phyloP scores from a whole-genome alignment of 1,139 yeast genomes.

The Geotrichum restrictum region DNA sequence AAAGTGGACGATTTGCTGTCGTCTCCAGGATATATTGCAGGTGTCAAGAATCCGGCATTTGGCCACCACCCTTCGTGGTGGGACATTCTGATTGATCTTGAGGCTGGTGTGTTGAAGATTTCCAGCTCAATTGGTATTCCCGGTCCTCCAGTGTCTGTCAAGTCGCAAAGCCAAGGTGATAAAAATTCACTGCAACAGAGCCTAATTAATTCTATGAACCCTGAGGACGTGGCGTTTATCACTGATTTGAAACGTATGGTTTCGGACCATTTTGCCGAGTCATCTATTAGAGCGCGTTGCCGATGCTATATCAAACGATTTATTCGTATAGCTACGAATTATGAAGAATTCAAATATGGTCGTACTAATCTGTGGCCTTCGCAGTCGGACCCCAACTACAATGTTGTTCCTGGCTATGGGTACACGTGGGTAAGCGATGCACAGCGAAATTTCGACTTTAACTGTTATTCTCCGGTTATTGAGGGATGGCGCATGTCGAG shows the following conservation, averaged over 20 bases:
- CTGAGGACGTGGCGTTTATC: slow-evolving; percentile 35
- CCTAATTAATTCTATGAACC: slow-evolving; percentile 21
- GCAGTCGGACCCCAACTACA: slow-evolving; percentile 25
- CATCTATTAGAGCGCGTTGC: slow-evolving; percentile 36
- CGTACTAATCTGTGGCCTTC: slow-evolving; percentile 35
- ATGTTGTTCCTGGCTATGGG: slow-evolving; percentile 36
- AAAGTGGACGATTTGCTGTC: slow-evolving; percentile 54
- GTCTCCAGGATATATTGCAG: slow-evolving; percentile 58
- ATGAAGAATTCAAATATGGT: slow-evolving; percentile 36
- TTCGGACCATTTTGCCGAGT: slow-evolving; percentile 37
- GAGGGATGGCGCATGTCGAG: slow-evolving; percentile 38
- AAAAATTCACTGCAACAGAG: slow-evolving; percentile 14
- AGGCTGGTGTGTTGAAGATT: slow-evolving; percentile 45
- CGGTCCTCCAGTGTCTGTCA: slow-evolving; percentile 19
- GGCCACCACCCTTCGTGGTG: slow-evolving; percentile 54
- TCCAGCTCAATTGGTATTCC: slow-evolving; percentile 31
- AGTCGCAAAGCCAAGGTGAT: background rate
- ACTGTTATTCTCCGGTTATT: slow-evolving; percentile 32
- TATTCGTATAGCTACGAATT: slow-evolving; percentile 36
- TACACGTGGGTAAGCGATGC: slow-evolving; percentile 36
- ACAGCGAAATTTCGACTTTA: slow-evolving; percentile 30
- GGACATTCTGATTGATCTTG: slow-evolving; percentile 60
- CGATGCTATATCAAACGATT: slow-evolving; percentile 35
- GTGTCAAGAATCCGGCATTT: slow-evolving; percentile 65
- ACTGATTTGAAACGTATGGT: slow-evolving; percentile 36